Base-by-base conservation (phyloP, 768 basidiomycete genomes). In the Amanita pseudoporphyria region DNA sequence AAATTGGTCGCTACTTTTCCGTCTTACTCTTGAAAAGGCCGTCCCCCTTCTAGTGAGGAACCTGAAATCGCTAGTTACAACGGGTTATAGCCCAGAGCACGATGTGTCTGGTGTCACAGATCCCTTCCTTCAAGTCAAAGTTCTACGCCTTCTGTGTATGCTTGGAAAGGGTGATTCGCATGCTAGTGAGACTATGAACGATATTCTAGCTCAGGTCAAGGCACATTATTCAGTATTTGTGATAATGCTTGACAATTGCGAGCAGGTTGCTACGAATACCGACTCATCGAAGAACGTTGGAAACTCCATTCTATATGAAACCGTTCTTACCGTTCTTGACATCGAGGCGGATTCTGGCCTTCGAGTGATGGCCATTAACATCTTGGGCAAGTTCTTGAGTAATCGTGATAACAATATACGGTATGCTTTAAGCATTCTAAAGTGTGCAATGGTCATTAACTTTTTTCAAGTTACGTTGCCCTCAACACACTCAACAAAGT, bases 61-160 rank as follows among this genome's bases (percentile, higher is more conserved):
- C 59, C 75, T 99, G 56, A 98, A 98, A 64, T 87, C 91, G 1
- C 71, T 98, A 52, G 90, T 89, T 36, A 93, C 95, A 0, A 96
- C 94, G 3, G 95, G 95, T 7, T 97, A 96, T 66, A 95, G 91
- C 58, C 94, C 96, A 19, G 96, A 98, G 63, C 96, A 98, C 60
- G 96, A 99, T 57, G 96, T 99, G 9, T 91, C 92, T n/a, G 96
- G 96, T 32, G 96, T 99, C 65, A 97, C 96, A 13, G 93, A 95
- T 65, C 92, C 92, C 6, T 94, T 94, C 73, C 71, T 94, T 6
- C 92, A 95, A 64, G 82, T 94, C 57, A 99, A 98, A 67, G 82
- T 95, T 36, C 72, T 99, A 19, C 83, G 93, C 9, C 70, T 99
- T 33, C 70, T 99, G 39, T 80, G 93, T 28, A 58, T 96, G n/a